Conservation (phyloP, 306 rosid species). For the Acacia melanoxylon region DNA sequence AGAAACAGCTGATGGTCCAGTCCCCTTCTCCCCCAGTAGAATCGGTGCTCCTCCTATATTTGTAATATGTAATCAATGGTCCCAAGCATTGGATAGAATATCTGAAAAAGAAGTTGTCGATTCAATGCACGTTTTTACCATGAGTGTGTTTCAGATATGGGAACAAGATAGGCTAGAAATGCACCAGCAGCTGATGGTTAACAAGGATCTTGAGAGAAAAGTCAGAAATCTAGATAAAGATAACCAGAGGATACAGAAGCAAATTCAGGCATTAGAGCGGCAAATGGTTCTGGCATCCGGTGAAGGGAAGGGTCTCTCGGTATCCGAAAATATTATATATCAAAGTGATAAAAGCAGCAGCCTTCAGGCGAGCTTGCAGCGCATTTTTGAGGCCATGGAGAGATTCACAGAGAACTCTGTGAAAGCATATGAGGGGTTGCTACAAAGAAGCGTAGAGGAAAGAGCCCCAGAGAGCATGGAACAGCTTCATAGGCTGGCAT, state of each 20-base stretch:
- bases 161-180: constrained; percentile 77
- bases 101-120: constrained; percentile 92
- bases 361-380: constrained; percentile 81
- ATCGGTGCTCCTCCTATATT: constrained; percentile 90
- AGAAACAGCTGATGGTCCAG: constrained; percentile 86
- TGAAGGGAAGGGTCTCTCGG: constrained; percentile 53
- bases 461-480: constrained; percentile 42
- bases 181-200: constrained; percentile 63
- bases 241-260: constrained; percentile 87
- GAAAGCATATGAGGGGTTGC: constrained; percentile 79
- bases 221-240: constrained; percentile 74
- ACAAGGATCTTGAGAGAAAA: constrained; percentile 82
- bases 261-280: constrained; percentile 83
- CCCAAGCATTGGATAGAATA: constrained; percentile 84
- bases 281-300: constrained; percentile 57
- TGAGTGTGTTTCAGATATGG: constrained; percentile 80
- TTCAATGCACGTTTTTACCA: constrained; percentile 74
- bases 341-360: constrained; percentile 80
- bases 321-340: constrained; percentile 60
- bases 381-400: constrained; percentile 95
- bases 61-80: constrained; percentile 95
- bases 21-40: constrained; percentile 93
- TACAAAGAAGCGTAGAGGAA: constrained; percentile 75
- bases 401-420: constrained; percentile 69
- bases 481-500: constrained; percentile 37